Evolutionary conservation across 179 eudicot species (phyloP).

Genomic region (Beta lomatogona): DNA sequence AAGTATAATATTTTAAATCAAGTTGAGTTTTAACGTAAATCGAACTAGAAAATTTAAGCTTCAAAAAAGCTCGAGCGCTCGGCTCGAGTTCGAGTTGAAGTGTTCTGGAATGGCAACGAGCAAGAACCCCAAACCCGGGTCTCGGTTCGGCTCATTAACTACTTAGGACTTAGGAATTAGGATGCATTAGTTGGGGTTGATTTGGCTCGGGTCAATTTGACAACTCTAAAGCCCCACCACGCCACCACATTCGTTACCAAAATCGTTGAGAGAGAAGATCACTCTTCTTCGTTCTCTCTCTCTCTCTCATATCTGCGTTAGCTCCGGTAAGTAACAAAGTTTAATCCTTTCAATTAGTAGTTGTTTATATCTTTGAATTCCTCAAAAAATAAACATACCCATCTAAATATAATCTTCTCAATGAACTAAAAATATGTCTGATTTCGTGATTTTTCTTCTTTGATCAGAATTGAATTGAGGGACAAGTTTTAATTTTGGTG

Average conservation of each 20-base stretch:
- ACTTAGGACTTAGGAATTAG: too few relatives aligned
- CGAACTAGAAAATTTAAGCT: too few relatives aligned
- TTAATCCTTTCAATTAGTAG: not conserved
- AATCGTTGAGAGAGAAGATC: not conserved
- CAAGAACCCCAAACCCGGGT: too few relatives aligned
- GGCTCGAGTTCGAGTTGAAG: too few relatives aligned
- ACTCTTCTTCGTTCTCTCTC: not conserved
- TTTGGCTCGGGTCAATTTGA: not conserved
- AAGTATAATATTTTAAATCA: too few relatives aligned
- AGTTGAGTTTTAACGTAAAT: too few relatives aligned
- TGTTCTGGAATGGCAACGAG: too few relatives aligned
- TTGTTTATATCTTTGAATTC: not conserved
- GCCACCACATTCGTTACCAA: not conserved
- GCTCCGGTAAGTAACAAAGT: not conserved
- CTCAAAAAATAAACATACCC: not conserved
- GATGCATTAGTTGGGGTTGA: too few relatives aligned
- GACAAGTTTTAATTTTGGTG: not conserved
- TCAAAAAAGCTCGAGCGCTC: too few relatives aligned
- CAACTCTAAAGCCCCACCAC: not conserved
- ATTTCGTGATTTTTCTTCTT: not conserved
- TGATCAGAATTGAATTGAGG: constrained; percentile 6
- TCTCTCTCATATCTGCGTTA: not conserved
- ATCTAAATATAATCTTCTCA: not conserved
- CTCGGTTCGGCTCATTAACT: too few relatives aligned
- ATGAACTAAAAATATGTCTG: not conserved